These are phyloP conservation scores for Ceriops tagal DNA, from an alignment of 345 rosid species.

Conservation along the genomic window DNA sequence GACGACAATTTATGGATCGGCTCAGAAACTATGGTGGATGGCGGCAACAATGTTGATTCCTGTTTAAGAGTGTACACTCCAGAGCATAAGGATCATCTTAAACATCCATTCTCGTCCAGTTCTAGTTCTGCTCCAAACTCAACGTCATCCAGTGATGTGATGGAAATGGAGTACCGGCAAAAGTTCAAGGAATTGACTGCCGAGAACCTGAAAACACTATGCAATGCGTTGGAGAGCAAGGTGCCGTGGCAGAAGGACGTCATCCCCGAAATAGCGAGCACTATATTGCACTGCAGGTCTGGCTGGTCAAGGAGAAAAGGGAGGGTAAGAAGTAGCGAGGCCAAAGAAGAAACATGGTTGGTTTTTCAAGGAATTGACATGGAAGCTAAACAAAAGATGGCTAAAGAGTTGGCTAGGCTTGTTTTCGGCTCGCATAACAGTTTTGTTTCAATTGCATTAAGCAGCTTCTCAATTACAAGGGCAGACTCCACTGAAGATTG, in stretches of 20 bases:
- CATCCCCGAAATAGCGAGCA: constrained; percentile 28
- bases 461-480: constrained; percentile 60
- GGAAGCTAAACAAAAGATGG: constrained; percentile 29
- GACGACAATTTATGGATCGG: constrained; percentile 32
- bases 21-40: constrained; percentile 11
- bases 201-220: constrained; percentile 23
- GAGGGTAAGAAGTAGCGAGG: constrained; percentile 5
- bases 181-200: constrained; percentile 58
- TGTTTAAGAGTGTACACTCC: constrained; percentile 46
- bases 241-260: constrained; percentile 30
- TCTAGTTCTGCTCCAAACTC: constrained; percentile 60
- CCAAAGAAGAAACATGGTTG: constrained; percentile 32
- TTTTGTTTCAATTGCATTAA: constrained; percentile 47
- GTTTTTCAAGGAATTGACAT: constrained; percentile 28
- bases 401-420: constrained; percentile 25
- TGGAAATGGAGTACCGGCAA: constrained; percentile 48
- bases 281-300: constrained; percentile 29
- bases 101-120: constrained; percentile 29
- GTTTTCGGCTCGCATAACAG: constrained; percentile 40
- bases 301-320: constrained; percentile 23
- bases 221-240: constrained; percentile 22
- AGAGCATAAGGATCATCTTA: constrained; percentile 32
- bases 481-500: constrained; percentile 52
- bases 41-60: constrained; percentile 16
- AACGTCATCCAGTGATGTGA: constrained; percentile 57